Conservation (phyloP, 495 filamentous ascomycete species). For the Lindgomyces ingoldianus region DNA sequence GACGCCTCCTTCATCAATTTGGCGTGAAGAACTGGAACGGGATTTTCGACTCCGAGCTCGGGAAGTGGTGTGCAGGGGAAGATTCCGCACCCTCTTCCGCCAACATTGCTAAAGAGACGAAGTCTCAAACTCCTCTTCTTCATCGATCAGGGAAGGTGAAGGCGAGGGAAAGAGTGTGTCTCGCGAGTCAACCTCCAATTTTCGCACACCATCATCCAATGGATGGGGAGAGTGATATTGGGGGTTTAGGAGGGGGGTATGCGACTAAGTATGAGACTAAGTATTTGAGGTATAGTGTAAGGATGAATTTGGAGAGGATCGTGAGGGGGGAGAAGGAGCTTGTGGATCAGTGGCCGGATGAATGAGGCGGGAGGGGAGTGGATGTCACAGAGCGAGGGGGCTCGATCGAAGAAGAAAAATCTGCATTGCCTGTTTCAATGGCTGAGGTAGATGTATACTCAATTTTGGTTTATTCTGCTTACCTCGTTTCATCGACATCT, state of each 20-base stretch:
- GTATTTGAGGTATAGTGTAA: slow-evolving; percentile 53
- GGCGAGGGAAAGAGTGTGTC: slow-evolving; percentile 42
- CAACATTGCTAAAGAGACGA: not conserved
- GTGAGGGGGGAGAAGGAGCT: slow-evolving; percentile 25
- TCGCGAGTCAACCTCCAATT: slow-evolving; percentile 52
- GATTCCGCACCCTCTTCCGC: slow-evolving; percentile 1
- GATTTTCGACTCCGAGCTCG: slow-evolving; percentile 54
- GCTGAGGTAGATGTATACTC: not conserved
- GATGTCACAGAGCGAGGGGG: not conserved
- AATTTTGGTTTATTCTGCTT: not conserved
- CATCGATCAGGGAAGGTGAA: not conserved
- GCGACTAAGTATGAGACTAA: slow-evolving; percentile 48
- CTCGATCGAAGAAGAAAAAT: not conserved
- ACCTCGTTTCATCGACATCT: not conserved
- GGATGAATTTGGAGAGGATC: slow-evolving; percentile 49
- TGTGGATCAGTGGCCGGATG: slow-evolving; percentile 35
- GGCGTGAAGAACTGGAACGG: slow-evolving; percentile 47
- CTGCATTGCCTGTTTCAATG: not conserved
- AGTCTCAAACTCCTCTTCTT: slow-evolving; percentile 23
- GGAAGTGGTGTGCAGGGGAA: slow-evolving; percentile 49
- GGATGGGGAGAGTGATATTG: slow-evolving; percentile 51
- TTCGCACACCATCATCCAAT: slow-evolving; percentile 52
- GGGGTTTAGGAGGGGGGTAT: slow-evolving; percentile 40
- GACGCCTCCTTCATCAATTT: slow-evolving; percentile 54
- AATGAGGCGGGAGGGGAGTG: too few species aligned